phyloP scores from a whole-genome alignment of 208 protist species.

The Trichomonas vaginalis region DNA sequence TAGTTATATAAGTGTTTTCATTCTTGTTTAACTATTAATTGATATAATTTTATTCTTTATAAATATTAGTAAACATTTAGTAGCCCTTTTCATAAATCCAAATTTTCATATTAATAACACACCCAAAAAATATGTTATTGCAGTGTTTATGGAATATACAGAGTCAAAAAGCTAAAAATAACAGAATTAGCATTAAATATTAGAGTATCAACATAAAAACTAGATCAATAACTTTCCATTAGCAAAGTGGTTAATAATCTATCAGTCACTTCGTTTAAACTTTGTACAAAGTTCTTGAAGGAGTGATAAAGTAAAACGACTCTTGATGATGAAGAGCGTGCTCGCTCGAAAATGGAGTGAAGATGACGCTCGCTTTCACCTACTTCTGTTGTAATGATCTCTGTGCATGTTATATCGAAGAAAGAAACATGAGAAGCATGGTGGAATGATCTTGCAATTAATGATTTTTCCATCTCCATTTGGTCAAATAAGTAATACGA shows the following conservation, averaged over 20 bases:
- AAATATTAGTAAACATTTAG: too few relatives aligned
- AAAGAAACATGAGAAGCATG: not conserved
- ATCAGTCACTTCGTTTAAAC: not conserved
- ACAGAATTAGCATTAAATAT: not conserved
- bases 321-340: not conserved
- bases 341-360: not conserved
- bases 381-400: not conserved
- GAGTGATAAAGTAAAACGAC: not conserved
- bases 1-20: too few relatives aligned
- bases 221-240: not conserved
- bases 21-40: too few relatives aligned
- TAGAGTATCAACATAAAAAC: not conserved
- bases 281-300: not conserved
- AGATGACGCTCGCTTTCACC: not conserved
- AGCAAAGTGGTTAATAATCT: not conserved
- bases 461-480: not conserved
- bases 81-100: too few relatives aligned
- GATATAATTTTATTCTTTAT: too few relatives aligned
- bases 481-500: not conserved
- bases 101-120: too few relatives aligned
- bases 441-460: not conserved
- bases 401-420: not conserved
- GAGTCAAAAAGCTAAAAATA: too few relatives aligned
- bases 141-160: too few relatives aligned
- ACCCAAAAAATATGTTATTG: too few relatives aligned